A percentile compares a stretch with the other conserved stretches of the same genome.
Conservation (phyloP, 2,329 filamentous ascomycete species). For the Colletotrichum zoysiae region DNA sequence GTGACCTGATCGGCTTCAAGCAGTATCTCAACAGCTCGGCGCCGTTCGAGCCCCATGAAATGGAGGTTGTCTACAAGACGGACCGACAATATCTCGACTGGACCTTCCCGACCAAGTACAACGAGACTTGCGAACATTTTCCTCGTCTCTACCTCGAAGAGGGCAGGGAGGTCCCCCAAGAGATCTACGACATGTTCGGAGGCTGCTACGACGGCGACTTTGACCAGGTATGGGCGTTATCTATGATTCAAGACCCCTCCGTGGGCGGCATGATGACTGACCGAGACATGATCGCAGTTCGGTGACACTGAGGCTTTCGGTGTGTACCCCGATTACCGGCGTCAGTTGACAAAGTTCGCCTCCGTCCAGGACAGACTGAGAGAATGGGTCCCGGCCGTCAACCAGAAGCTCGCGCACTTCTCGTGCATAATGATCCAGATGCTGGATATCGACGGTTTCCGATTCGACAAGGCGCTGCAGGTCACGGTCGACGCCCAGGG, state of each 20-base stretch:
- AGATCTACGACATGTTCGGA: slow-evolving; percentile 60
- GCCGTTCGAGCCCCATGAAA: slow-evolving; percentile 66
- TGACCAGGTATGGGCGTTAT: slow-evolving; percentile 55
- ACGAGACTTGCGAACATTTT: slow-evolving; percentile 64
- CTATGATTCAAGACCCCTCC: background rate
- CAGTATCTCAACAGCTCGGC: slow-evolving; percentile 70
- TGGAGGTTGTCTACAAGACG: slow-evolving; percentile 69
- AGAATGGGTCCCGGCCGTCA: slow-evolving; percentile 71
- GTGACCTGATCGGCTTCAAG: slow-evolving; percentile 72
- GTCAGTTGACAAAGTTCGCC: slow-evolving; percentile 75
- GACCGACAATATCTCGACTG: slow-evolving; percentile 70
- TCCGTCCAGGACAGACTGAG: slow-evolving; percentile 76
- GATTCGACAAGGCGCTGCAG: slow-evolving; percentile 77
- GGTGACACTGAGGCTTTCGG: slow-evolving; percentile 75
- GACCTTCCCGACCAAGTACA: slow-evolving; percentile 63
- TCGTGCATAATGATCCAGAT: slow-evolving; percentile 72
- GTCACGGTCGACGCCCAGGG: slow-evolving; percentile 72
- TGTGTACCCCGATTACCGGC: slow-evolving; percentile 72
- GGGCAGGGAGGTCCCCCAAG: slow-evolving; percentile 62
- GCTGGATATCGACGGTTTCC: slow-evolving; percentile 75
- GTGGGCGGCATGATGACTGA: background rate
- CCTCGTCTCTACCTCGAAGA: slow-evolving; percentile 72
- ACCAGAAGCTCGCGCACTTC: slow-evolving; percentile 69
- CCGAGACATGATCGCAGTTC: slow-evolving; percentile 51
- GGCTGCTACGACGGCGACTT: slow-evolving; percentile 75